Base-by-base conservation (phyloP, 2,329 filamentous ascomycete genomes). In the Rugonectria rugulosa region DNA sequence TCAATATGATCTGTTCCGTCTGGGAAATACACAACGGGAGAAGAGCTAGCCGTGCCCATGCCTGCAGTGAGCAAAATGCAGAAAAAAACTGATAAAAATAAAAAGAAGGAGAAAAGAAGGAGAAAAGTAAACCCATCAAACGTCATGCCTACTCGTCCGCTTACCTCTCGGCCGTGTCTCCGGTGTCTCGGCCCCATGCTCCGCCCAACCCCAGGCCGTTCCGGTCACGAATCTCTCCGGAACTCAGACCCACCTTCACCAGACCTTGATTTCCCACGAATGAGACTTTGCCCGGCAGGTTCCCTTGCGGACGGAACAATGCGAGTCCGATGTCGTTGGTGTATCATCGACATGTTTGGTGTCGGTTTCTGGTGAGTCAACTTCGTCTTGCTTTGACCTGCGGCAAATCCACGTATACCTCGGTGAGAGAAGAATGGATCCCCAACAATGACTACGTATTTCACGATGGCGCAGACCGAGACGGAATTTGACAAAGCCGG, bases 181-280 rank as follows among this genome's bases (percentile, higher is more conserved):
- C 42, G 42, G 37, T 40, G 48, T 56, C 43, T 56, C 48, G 42
- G 53, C 47, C 47, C 53, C 48, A 56, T 47, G 47, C 41, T 53
- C 53, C 47, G 41, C 52, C 32, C 24, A 41, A 15, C 15, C 21
- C 20, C 7, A 46, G 42, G 38, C 32, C 34, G 45, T 20, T 10
- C 46, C 44, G 40, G 45, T 23, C 27, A 47, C 34, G 43, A 47
- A 42, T 56, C 24, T 53, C 53, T 53, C 47, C 47, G 53, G 36
- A 15, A 4, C 26, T 26, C 37, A n/a, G 27, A 26, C 41, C 53
- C 53, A 56, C 45, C 36, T 21, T 12, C 26, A 27, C 12, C 53
- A 48, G 42, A 10, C 20, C 14, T 12, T 52, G 29, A 53, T 57
- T 57, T 53, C 54, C 54, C 54, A 57, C 54, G 54, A 57, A 57